A percentile compares a stretch with the other conserved stretches of the same genome.
These are phyloP conservation scores for Poa annua DNA, from an alignment of 176 grass and related monocot genomes.

Conservation along the genomic window DNA sequence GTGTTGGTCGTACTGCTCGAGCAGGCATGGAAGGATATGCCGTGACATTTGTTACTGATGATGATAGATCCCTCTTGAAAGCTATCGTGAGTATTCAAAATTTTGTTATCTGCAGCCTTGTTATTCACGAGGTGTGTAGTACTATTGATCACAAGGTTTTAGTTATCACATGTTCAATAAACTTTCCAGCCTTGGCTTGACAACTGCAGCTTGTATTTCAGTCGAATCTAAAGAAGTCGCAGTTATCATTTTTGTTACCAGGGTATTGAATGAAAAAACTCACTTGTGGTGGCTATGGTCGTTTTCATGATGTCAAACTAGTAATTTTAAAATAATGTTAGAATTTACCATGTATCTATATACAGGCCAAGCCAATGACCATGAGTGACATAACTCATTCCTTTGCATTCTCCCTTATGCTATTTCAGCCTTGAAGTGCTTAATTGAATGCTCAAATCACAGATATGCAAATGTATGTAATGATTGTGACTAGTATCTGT, in stretches of 20 bases:
- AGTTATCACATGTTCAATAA: background rate
- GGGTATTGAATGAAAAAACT: background rate
- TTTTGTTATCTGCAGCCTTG: background rate
- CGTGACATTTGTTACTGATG: constrained; percentile 96
- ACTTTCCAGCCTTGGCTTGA: constrained; percentile 3
- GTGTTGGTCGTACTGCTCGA: constrained; percentile 87
- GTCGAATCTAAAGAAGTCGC: background rate
- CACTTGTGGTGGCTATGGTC: background rate
- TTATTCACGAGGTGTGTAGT: background rate
- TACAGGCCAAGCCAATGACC: background rate
- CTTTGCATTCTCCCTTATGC: background rate
- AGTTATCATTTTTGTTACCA: constrained; percentile 13
- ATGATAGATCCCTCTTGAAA: constrained; percentile 95
- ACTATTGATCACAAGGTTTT: constrained; percentile 13
- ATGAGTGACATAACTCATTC: constrained; percentile 16
- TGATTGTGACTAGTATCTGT: background rate
- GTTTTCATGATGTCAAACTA: constrained; percentile 21
- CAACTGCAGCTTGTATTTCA: background rate
- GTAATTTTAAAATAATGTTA: background rate
- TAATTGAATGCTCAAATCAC: constrained; percentile 15
- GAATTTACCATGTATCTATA: background rate
- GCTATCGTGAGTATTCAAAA: constrained; percentile 72
- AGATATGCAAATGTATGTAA: background rate
- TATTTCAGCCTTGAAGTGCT: background rate
- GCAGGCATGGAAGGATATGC: constrained; percentile 95